These are phyloP conservation scores for Penicillium nucicola DNA, from an alignment of 495 filamentous ascomycete species.

Conservation along the genomic window DNA sequence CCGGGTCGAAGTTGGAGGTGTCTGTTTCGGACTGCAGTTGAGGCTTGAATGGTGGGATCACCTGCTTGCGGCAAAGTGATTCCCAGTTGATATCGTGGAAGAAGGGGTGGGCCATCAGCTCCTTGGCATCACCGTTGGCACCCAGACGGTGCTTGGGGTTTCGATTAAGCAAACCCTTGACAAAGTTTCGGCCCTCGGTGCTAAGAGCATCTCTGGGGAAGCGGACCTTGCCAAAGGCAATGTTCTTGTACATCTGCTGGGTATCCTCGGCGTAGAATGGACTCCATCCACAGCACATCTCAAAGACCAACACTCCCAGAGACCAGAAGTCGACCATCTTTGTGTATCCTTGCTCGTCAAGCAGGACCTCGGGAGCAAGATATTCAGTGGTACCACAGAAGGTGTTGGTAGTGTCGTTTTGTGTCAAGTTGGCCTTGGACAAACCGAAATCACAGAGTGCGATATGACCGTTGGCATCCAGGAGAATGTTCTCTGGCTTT, in stretches of 20 bases:
- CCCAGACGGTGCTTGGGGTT: conserved; percentile 95
- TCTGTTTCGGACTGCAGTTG: conserved; percentile 93
- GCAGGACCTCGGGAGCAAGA: conserved; percentile 87
- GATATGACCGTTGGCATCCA: conserved; percentile 83
- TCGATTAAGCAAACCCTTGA: conserved; percentile 94
- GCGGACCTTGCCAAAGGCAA: conserved; percentile 95
- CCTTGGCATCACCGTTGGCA: conserved; percentile 86
- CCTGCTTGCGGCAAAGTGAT: conserved; percentile 77
- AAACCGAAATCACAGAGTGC: conserved; percentile 87
- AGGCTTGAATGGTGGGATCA: conserved; percentile 97
- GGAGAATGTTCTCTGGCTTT: conserved; percentile 81
- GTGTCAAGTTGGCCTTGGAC: conserved; percentile 93
- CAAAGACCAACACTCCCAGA: conserved; percentile 93
- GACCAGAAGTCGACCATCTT: conserved; percentile 99
- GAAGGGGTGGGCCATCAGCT: conserved; percentile 92
- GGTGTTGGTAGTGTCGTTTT: conserved; percentile 96
- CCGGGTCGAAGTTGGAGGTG: conserved; percentile 96
- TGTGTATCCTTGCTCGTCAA: conserved; percentile 97
- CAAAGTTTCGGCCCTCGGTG: conserved; percentile 92
- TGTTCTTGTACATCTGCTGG: conserved; percentile 99
- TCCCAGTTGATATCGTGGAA: conserved; percentile 94
- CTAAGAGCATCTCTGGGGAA: conserved; percentile 94
- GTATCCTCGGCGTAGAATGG: conserved; percentile 99
- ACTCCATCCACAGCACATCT: conserved; percentile 99
- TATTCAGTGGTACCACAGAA: conserved; percentile 99